Evolutionary conservation across 129 eudicot species (phyloP).

Genomic region (Rutidosis leptorrhynchoides): DNA sequence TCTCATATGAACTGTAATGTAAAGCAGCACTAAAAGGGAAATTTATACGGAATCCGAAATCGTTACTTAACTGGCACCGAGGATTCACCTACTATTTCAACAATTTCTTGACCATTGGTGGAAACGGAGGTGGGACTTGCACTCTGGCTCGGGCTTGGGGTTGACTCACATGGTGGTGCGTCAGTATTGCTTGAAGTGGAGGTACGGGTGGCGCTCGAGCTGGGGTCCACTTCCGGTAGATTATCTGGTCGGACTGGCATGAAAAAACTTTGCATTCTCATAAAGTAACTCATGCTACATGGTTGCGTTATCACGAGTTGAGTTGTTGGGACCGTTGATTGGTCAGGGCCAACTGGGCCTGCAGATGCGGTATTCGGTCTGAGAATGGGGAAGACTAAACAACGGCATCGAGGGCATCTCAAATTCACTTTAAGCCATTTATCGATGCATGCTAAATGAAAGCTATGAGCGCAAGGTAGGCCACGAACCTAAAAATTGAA

Average conservation of each 20-base stretch:
- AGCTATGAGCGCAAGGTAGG: constrained; percentile 94
- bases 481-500: constrained; percentile 72
- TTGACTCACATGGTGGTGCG: constrained; percentile 31
- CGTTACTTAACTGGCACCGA: constrained; percentile 30
- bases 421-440: constrained; percentile 86
- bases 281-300: constrained; percentile 55
- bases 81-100: constrained; percentile 35
- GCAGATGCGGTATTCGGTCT: constrained; percentile 62
- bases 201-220: constrained; percentile 30
- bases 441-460: constrained; percentile 93
- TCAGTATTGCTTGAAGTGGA: constrained; percentile 3
- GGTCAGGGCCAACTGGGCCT: constrained; percentile 53
- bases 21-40: constrained; percentile 21
- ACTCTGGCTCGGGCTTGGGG: constrained; percentile 35
- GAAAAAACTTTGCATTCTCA: constrained; percentile 69
- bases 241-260: constrained; percentile 49
- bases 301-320: constrained; percentile 58
- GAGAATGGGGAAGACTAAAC: constrained; percentile 75
- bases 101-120: background rate
- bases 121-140: background rate
- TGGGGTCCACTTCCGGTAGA: constrained; percentile 30
- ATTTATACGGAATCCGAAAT: background rate
- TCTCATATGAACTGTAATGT: constrained; percentile 27
- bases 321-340: constrained; percentile 46
- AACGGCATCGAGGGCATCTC: constrained; percentile 95